Percentiles rank a stretch among this genome's conserved stretches.
Evolutionary conservation across 2,329 filamentous ascomycete species (phyloP).

Genomic region (Arachnomyces sp.): DNA sequence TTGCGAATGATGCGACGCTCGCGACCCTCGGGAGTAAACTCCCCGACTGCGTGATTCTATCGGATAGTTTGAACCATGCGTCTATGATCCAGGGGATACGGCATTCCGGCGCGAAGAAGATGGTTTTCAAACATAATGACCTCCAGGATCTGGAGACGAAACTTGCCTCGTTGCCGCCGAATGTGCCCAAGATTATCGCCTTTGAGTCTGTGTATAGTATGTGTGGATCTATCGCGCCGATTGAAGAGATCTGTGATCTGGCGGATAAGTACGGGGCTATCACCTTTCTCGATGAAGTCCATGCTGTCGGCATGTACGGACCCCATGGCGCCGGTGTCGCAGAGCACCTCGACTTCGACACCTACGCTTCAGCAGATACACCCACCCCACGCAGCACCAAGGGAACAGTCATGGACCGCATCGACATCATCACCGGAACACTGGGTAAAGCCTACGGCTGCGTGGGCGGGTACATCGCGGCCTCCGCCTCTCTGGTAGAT

Average conservation of each 20-base stretch:
- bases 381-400: slow-evolving; percentile 33
- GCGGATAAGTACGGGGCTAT: slow-evolving; percentile 96
- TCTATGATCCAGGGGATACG: slow-evolving; percentile 99
- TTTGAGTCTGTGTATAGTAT: slow-evolving; percentile 99
- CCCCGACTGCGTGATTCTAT: slow-evolving; percentile 94
- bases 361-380: slow-evolving; percentile 65
- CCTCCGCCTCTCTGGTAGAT: slow-evolving; percentile 77
- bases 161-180: slow-evolving; percentile 72
- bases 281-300: slow-evolving; percentile 96
- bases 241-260: slow-evolving; percentile 89
- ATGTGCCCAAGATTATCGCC: slow-evolving; percentile 93
- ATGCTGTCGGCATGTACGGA: slow-evolving; percentile 98
- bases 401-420: slow-evolving; percentile 86
- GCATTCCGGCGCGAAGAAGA: slow-evolving; percentile 91
- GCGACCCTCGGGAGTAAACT: slow-evolving; percentile 95
- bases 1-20: slow-evolving; percentile 93
- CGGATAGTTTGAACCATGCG: slow-evolving; percentile 92
- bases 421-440: slow-evolving; percentile 96
- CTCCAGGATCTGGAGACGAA: slow-evolving; percentile 87
- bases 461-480: slow-evolving; percentile 95
- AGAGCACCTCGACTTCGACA: slow-evolving; percentile 91
- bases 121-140: slow-evolving; percentile 99
- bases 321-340: slow-evolving; percentile 91
- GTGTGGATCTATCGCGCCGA: slow-evolving; percentile 95
- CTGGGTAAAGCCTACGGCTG: slow-evolving; percentile 97